Evolutionary conservation across 192 early-diverging fungal genomes (phyloP), one percentile per base, ranked within the genome.

Genomic region (Phycomyces blakesleeanus): DNA sequence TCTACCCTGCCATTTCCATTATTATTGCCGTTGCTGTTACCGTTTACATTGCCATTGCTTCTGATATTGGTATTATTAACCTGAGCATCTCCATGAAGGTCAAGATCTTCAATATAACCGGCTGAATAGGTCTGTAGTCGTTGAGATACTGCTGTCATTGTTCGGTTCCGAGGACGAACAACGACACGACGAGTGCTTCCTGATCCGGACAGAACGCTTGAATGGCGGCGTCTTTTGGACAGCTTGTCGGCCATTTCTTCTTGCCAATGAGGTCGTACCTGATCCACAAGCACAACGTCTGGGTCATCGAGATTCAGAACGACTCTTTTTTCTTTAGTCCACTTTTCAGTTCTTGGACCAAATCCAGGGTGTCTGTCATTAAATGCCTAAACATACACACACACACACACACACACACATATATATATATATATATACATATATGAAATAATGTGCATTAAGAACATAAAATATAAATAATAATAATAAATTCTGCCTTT

Each of bases 241-340:
- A 55, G n/a, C 9, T 26, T 42, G 16, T 39, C n/a, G 18, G 56
- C 55, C 25, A 67, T 9, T 24, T 50, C 58, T 39, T 67, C 58
- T 39, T 67, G 49, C 65, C 65, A 67, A 24, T 59, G 49, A 10
- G 65, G 65, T 34, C 57, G 40, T 41, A 59, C 27, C 40, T 66
- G 41, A 66, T 56, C 64, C n/a, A 67, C 65, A 38, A 67, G 21
- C 26, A 67, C 65, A 5, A 67, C 65, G 41, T 67, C 50, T 15
- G 57, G 65, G 15, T 67, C 57, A 39, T 67, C 34, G 0, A 47
- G 29, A 38, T 29, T 25, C 22, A 62, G n/a, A n/a, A 47, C 47
- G 26, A 25, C 37, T 51, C 51, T 62, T 38, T n/a, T n/a, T n/a
- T 47, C 22, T 62, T 47, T 22, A 51, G 18, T 47, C 0, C n/a